phyloP scores from a whole-genome alignment of 805 yeast species.

The Tetrapisispora iriomotensis region DNA sequence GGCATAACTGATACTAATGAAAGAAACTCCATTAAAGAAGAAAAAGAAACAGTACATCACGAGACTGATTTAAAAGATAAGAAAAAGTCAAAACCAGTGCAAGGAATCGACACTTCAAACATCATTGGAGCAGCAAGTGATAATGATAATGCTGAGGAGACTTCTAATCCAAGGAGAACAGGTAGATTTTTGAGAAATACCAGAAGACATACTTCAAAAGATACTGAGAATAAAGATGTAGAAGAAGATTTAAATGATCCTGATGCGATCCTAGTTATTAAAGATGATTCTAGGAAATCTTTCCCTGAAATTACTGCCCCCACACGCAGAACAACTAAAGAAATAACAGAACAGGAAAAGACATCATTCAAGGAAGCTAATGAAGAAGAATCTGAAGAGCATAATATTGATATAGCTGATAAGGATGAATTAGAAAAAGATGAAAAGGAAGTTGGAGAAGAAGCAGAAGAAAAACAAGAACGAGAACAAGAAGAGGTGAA shows the following conservation, averaged over 20 bases:
- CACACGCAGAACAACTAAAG: too few species aligned
- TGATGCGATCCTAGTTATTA: too few species aligned
- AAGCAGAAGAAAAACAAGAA: slow-evolving; percentile 2
- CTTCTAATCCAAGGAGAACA: slow-evolving; percentile 35
- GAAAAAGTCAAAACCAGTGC: slow-evolving; percentile 25
- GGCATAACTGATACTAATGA: too few species aligned
- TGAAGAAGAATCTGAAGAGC: too few species aligned
- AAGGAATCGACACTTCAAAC: slow-evolving; percentile 72
- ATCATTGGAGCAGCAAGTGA: slow-evolving; percentile 78
- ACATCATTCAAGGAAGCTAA: too few species aligned
- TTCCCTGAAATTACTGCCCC: too few species aligned
- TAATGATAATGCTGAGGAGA: slow-evolving; percentile 71
- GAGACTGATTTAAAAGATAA: too few species aligned
- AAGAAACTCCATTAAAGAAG: background rate
- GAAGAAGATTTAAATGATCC: slow-evolving; percentile 4
- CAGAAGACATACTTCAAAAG: background rate
- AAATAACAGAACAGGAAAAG: too few species aligned
- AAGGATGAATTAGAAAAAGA: too few species aligned
- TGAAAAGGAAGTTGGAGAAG: too few species aligned
- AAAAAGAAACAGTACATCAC: background rate
- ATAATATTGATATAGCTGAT: too few species aligned
- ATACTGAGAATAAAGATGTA: slow-evolving; percentile 1
- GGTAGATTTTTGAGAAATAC: background rate
- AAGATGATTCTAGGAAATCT: too few species aligned
- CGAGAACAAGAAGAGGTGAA: slow-evolving; percentile 7